Evolutionary conservation across 805 yeast genomes (phyloP), one percentile per base, ranked within the genome.

Genomic region (Kodamaea jinghongensis): DNA sequence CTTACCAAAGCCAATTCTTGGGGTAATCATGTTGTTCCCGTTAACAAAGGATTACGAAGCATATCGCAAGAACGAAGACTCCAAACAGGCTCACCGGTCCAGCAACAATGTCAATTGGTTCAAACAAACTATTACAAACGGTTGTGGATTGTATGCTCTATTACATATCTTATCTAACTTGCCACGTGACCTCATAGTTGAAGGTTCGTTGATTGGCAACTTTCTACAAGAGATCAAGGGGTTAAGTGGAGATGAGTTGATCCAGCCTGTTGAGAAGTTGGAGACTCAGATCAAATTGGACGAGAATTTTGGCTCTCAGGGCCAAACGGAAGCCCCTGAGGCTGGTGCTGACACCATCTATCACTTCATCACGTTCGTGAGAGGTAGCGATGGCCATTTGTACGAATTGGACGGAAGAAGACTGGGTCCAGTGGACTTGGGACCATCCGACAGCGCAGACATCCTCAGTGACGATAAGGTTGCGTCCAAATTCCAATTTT

Each of bases 341-440:
- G 78, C 83, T 6, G 73, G 68, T 1, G 73, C 67, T 4, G 69
- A 67, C 2, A 52, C 64, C 9, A 78, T 80, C 39, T 67, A 83
- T 42, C 99, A 91, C 63, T 91, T 86, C 55, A 80, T 91, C 17
- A 73, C 93, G 4, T 82, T 85, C 51, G 69, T 85, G 8, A 79
- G 76, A 50, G 71, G 73, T 16, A 62, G 65, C 9, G 72, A 78
- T 46, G 77, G 76, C 6, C 77, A 76, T 43, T 55, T 91, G 14
- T 86, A 78, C 52, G 98, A 91, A 61, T 70, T 91, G 26, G 99
- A 91, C 55, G 99, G 99, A 1, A 73, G 98, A 47, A 71, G 95
- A 47, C 61, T 61, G 26, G 93, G 96, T 0, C 88, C 96, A 0
- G 70, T 82, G 26, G 78, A 75, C 43, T 63, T 88, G 29, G 89